These are phyloP conservation scores for Skeletonema tropicum DNA, from an alignment of 108 stramenopile species.

Conservation along the genomic window DNA sequence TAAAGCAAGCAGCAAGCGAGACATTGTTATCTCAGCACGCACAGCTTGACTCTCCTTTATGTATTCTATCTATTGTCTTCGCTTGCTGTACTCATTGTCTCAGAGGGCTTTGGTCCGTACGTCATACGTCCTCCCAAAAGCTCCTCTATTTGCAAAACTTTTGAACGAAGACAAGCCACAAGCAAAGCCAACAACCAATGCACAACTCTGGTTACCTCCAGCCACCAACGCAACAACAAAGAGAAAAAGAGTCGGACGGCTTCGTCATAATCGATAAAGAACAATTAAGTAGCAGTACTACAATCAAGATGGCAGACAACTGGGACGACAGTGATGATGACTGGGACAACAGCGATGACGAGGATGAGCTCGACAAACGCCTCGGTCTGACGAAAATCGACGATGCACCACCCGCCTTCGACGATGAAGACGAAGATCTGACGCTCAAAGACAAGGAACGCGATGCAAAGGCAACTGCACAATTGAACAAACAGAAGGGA, in stretches of 20 bases:
- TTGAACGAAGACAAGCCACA: no score
- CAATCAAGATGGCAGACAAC: constrained; percentile 63
- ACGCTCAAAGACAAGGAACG: constrained; percentile 81
- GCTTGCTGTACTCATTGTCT: no score
- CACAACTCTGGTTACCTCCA: no score
- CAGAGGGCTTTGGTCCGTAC: no score
- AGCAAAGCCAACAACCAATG: no score
- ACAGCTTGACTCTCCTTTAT: no score
- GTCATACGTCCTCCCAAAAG: no score
- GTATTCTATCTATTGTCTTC: no score
- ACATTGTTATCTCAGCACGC: no score
- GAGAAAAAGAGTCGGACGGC: neutral
- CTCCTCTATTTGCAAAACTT: no score
- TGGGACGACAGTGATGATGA: constrained; percentile 93
- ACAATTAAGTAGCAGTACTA: neutral
- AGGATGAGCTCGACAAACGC: constrained; percentile 77
- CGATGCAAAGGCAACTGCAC: constrained; percentile 44
- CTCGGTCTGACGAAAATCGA: constrained; percentile 63
- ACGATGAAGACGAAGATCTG: constrained; percentile 89
- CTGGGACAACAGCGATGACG: constrained; percentile 86
- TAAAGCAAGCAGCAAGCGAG: no score
- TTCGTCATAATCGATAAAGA: neutral
- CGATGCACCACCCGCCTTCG: constrained; percentile 58
- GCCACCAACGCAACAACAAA: no score
- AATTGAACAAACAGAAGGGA: constrained; percentile 78